Conservation (phyloP, 176 grass and related monocot genomes). For the Zea mays region DNA sequence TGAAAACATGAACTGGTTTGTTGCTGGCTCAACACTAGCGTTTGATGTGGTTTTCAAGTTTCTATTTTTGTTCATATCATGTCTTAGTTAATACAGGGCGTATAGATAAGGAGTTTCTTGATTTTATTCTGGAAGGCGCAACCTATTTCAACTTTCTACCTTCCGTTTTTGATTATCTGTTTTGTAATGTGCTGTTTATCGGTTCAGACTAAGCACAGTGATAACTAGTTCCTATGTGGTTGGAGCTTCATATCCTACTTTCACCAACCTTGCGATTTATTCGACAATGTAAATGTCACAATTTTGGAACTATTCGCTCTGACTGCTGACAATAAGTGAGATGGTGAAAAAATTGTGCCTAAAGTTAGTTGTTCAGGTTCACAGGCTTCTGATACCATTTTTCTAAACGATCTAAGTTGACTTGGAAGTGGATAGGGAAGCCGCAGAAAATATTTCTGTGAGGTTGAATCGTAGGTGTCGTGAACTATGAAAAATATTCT, state of each 20-base stretch:
- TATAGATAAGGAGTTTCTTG: background rate
- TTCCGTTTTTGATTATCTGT: background rate
- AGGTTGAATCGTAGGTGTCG: background rate
- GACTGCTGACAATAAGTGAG: background rate
- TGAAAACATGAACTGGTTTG: slow-evolving; percentile 98
- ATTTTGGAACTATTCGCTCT: background rate
- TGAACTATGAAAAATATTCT: background rate
- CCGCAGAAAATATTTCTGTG: background rate
- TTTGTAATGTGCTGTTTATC: background rate
- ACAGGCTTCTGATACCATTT: background rate
- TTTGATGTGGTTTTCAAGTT: slow-evolving; percentile 14
- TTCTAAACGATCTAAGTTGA: background rate
- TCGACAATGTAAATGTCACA: background rate
- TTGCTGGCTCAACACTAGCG: slow-evolving; percentile 8
- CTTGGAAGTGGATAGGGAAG: background rate
- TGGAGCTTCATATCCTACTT: background rate
- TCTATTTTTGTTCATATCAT: slow-evolving; percentile 1
- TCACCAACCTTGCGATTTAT: background rate
- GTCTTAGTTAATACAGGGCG: background rate
- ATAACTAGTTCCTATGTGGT: background rate
- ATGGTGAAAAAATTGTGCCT: background rate
- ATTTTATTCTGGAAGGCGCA: slow-evolving; percentile 6
- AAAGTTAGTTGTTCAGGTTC: background rate
- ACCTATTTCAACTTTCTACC: background rate
- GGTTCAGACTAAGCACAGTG: background rate